phyloP scores from a whole-genome alignment of 495 filamentous ascomycete species.

The Parathielavia appendiculata region DNA sequence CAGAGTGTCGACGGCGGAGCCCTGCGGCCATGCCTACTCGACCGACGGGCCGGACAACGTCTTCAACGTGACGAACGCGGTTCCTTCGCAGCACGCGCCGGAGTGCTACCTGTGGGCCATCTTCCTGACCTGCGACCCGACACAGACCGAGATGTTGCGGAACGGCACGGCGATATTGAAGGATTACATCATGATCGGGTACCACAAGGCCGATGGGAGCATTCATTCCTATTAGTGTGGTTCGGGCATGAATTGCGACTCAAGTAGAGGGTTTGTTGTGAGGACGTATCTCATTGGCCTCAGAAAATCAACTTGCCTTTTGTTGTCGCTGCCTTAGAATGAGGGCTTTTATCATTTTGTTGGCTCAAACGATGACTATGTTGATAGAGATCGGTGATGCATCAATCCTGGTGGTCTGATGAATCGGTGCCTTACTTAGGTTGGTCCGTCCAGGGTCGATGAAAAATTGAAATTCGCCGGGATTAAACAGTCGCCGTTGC shows the following conservation, averaged over 20 bases:
- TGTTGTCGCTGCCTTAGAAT: background rate
- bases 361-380: no score
- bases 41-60: conserved; percentile 1
- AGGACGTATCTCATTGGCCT: no score
- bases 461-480: no score
- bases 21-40: conserved; percentile 10
- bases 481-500: no score
- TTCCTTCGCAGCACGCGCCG: background rate
- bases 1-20: conserved; percentile 12
- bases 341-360: no score
- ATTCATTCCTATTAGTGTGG: background rate
- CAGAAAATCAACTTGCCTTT: background rate
- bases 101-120: conserved; percentile 24
- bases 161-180: conserved; percentile 29
- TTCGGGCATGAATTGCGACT: background rate
- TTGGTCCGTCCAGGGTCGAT: no score
- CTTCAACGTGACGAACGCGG: background rate
- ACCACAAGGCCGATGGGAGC: background rate
- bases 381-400: no score
- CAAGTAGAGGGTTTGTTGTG: no score
- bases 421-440: no score
- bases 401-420: no score
- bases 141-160: conserved; percentile 42
- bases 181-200: conserved; percentile 19
- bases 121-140: conserved; percentile 40